A percentile compares a stretch with the other conserved stretches of the same genome.
phyloP scores from a whole-genome alignment of 2,329 filamentous ascomycete genomes.

The Huntiella bhutanensis region DNA sequence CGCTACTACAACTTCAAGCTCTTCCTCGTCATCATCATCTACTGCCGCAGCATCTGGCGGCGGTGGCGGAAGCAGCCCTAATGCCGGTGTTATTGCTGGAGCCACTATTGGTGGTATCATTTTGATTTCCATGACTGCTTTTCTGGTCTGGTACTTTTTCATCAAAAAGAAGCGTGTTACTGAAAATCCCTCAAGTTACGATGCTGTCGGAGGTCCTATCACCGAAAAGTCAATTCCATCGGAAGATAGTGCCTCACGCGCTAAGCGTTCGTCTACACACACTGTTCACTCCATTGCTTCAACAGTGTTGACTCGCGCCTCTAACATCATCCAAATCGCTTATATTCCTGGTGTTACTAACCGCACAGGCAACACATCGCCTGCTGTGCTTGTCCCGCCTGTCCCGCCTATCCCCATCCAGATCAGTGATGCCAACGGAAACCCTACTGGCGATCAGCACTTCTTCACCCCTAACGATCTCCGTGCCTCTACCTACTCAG shows the following conservation, averaged over 20 bases:
- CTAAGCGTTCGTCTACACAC: conserved; percentile 58
- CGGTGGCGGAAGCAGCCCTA: conserved; percentile 30
- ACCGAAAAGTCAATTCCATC: conserved; percentile 17
- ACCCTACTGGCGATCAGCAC: conserved; percentile 52
- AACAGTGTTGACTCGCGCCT: conserved; percentile 84
- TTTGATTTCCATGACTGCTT: conserved; percentile 55
- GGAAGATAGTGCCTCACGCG: conserved; percentile 28
- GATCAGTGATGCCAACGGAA: conserved; percentile 30
- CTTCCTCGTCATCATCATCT: conserved; percentile 5
- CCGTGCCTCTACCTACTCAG: conserved; percentile 79
- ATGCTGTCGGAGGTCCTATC: conserved; percentile 17
- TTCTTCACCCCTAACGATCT: conserved; percentile 87
- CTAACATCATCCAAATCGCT: conserved; percentile 98
- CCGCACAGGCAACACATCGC: conserved; percentile 67
- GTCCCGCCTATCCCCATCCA: conserved; percentile 75
- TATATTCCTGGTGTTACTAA: conserved; percentile 97
- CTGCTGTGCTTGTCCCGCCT: conserved; percentile 65
- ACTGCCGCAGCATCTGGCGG: conserved; percentile 9
- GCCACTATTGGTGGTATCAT: conserved; percentile 72
- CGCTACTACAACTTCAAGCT: neutral
- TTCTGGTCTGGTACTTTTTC: conserved; percentile 72
- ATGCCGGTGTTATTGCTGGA: conserved; percentile 72
- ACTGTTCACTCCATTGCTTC: conserved; percentile 86
- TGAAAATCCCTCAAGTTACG: conserved; percentile 26
- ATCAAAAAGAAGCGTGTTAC: conserved; percentile 56